Evolutionary conservation across 306 rosid species (phyloP), one percentile per base, ranked within the genome.

Genomic region (Trifolium dubium): DNA sequence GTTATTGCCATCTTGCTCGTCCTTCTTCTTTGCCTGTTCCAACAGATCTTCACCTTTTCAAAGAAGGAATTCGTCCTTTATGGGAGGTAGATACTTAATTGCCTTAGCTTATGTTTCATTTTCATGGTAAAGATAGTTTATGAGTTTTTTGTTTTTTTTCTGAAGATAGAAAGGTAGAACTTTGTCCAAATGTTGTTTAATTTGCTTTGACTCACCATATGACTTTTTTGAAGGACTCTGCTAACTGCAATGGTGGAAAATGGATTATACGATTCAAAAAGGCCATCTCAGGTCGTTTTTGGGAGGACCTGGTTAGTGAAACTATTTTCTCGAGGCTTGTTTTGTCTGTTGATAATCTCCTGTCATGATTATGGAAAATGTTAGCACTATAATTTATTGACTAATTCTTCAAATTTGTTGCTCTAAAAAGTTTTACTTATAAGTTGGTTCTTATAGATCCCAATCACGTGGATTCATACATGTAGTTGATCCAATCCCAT

Each of bases 191-290:
- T 41, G 15, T 70, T n/a, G 58, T 68, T 71, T 50, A 65, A 37
- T 23, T 61, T 79, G 15, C 43, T 31, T 65, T 67, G 72, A 66
- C 58, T 8, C 35, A 46, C 35, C 41, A 68, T 23, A 8, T 74
- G 10, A 10, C 32, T 60, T 72, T 49, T 67, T 18, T 68, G 56
- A 84, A 90, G 96, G 97, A 93, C 80, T 89, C 97, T 80, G 98
- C 97, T 28, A 93, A 93, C 85, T 91, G 97, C 86, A 87, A 73
- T 78, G 97, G 98, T 83, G 98, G 98, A 32, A 93, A 93, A 81
- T 93, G 97, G 97, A 91, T 93, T 74, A 83, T 93, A 72, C 89
- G 97, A 34, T 86, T 93, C 85, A 91, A 91, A 71, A 93, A 93
- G 85, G 88, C 76, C 60, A 94, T 89, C 41, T 88, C 96, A 1